Evolutionary conservation across 495 filamentous ascomycete species (phyloP), one percentile per base, ranked within the genome.

Genomic region (Aspergillus egyptiacus): DNA sequence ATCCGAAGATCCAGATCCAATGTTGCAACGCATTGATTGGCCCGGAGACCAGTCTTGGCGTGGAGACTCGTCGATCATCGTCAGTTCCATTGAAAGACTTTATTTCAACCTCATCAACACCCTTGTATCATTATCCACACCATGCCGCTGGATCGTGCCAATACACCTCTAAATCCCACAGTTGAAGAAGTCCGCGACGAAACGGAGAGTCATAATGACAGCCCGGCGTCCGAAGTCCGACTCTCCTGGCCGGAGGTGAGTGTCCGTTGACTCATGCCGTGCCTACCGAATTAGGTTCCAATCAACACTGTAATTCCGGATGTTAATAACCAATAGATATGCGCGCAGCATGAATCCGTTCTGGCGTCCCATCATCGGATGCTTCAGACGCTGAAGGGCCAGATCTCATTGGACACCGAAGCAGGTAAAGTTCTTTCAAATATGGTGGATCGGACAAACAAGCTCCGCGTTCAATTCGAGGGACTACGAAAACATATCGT

Each of bases 401-500:
- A 63, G 20, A 30, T 62, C 18, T 25, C 41, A 3, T 41, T 52
- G 5, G 60, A 65, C 35, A 48, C 28, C 8, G 61, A 69, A 28
- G 53, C 56, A 2, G 58, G 49, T 15, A 60, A 56, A 18, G 40
- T 64, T 5, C 42, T 72, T 5, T 56, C 65, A 0, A 44, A 60
- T 5, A 71, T 74, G 64, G 36, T 69, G 17, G 64, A 65, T 22
- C 69, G 58, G 55, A 69, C 71, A 6, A 51, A 67, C 14, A 62
- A 64, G 32, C 51, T 69, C 22, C 55, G 68, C 32, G 56, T 58
- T 11, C 64, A 74, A 30, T 66, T 64, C 23, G 57, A 65, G n/a
- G 22, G 64, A 6, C 36, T 68, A 20, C 59, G 64, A 35, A 60
- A 61, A n/a, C 50, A 64, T 13, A 49, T 71, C 38, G 70, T 73